Percentiles rank a stretch among this genome's conserved stretches.
These are phyloP conservation scores for Zymoseptoria crescenta DNA, from an alignment of 2,329 filamentous ascomycete genomes.

Conservation along the genomic window DNA sequence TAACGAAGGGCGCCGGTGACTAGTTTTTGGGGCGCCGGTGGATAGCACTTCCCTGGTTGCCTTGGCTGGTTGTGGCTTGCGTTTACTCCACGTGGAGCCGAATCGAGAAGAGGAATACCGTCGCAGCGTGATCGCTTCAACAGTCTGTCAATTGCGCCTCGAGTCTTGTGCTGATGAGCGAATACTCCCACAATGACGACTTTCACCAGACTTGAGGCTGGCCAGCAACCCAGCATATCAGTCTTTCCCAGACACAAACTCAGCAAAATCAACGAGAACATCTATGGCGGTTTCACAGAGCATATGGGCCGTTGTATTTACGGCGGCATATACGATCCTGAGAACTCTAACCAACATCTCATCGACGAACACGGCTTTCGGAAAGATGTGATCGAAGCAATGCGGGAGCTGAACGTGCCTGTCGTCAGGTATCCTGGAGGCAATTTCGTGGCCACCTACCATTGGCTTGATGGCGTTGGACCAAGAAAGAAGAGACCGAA, in stretches of 20 bases:
- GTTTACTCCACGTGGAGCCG: background rate
- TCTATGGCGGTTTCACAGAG: slow-evolving; percentile 81
- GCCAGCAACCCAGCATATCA: slow-evolving; percentile 55
- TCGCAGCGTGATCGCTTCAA: background rate
- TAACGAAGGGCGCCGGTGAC: too few species aligned
- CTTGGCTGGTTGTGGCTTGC: background rate
- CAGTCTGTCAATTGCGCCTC: background rate
- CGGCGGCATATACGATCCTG: slow-evolving; percentile 74
- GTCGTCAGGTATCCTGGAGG: slow-evolving; percentile 76
- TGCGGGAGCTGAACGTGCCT: slow-evolving; percentile 66
- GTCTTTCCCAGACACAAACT: slow-evolving; percentile 58
- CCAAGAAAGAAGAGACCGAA: slow-evolving; percentile 59
- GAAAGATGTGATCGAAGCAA: slow-evolving; percentile 65
- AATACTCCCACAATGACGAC: slow-evolving; percentile 48
- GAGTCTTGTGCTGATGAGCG: background rate
- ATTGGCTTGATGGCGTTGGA: slow-evolving; percentile 76
- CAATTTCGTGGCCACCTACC: slow-evolving; percentile 78
- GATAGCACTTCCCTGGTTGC: too few species aligned
- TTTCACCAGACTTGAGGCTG: slow-evolving; percentile 59
- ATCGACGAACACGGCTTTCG: slow-evolving; percentile 69
- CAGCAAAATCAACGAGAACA: slow-evolving; percentile 69
- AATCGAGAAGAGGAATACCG: background rate
- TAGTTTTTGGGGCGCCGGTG: too few species aligned
- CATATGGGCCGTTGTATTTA: slow-evolving; percentile 89
- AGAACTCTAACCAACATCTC: slow-evolving; percentile 50